Evolutionary conservation across 495 filamentous ascomycete genomes (phyloP), one percentile per base, ranked within the genome.

Genomic region (Aspergillus nidulans): DNA sequence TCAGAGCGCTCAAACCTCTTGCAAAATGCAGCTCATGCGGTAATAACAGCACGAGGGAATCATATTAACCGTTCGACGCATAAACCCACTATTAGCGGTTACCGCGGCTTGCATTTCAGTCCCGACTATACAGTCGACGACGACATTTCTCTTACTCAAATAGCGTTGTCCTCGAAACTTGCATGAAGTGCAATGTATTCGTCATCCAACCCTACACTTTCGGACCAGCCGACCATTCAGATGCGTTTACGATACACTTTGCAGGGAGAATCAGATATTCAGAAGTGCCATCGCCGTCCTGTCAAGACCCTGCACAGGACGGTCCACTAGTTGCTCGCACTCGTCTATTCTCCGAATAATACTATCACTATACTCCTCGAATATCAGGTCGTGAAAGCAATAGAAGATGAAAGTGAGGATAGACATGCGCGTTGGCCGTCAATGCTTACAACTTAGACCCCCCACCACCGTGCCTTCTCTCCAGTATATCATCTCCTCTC

Each of bases 121-220:
- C 26, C 25, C 18, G 34, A 18, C 26, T 48, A 32, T 48, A 30
- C 18, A 13, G 21, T 18, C 10, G 18, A 49, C 18, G 19, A 49
- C 19, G 2, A 39, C 21, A 39, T 49, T 49, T 24, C 19, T 49
- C 28, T 49, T 49, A 49, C 47, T 39, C 47, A 32, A 38, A 49
- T 23, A n/a, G 26, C 23, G 32, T 36, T 49, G 32, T 38, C 30
- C 5, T 5, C 19, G 46, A 15, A 36, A 38, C 24, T 36, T 49
- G 46, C 46, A 1, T 23, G 19, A 16, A 10, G 21, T 46, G 10
- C 47, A 1, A 24, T 20, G 36, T 39, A 39, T 24, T 39, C 47
- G 20, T 49, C 47, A 39, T 12, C 21, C 20, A 49, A 13, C 32
- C 20, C n/a, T 30, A 32, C 21, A 15, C 39, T 23, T 32, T 18